Conservation (phyloP, 495 filamentous ascomycete genomes). For the Penicillium steckii region DNA sequence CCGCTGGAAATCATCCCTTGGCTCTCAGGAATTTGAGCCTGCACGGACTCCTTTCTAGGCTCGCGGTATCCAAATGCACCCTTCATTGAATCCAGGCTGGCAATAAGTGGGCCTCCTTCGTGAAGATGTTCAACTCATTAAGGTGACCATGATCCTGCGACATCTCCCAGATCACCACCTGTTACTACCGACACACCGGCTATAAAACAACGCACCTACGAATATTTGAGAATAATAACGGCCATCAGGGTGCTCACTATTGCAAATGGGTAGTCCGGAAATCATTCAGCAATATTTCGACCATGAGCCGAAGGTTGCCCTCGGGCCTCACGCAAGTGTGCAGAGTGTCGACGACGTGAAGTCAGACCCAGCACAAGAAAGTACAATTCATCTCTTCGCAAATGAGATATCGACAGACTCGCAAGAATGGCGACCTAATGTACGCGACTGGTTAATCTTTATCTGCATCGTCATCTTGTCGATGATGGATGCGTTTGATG, state of each 20-base stretch:
- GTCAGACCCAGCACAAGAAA: constrained; percentile 15
- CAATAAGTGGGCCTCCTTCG: background rate
- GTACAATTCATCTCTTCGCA: constrained; percentile 23
- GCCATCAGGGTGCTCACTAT: background rate
- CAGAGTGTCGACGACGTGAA: constrained; percentile 18
- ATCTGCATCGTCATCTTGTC: constrained; percentile 32
- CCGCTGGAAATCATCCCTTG: constrained; percentile 7
- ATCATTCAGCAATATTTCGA: constrained; percentile 11
- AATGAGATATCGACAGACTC: constrained; percentile 6
- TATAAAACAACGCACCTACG: too few species aligned
- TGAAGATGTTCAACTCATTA: background rate
- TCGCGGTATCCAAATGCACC: background rate
- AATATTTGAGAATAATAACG: too few species aligned
- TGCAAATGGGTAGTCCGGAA: constrained; percentile 19
- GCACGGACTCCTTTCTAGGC: constrained; percentile 5
- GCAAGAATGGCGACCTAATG: constrained; percentile 20
- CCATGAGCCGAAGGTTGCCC: constrained; percentile 15
- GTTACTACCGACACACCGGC: background rate
- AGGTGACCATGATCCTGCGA: background rate
- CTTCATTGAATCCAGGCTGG: background rate
- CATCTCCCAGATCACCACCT: background rate
- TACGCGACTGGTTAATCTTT: constrained; percentile 36
- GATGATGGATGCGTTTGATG: constrained; percentile 42
- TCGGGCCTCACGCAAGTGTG: constrained; percentile 19
- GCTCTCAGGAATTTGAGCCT: background rate